Evolutionary conservation across 2,329 filamentous ascomycete species (phyloP).

Genomic region (Didymella lethalis): DNA sequence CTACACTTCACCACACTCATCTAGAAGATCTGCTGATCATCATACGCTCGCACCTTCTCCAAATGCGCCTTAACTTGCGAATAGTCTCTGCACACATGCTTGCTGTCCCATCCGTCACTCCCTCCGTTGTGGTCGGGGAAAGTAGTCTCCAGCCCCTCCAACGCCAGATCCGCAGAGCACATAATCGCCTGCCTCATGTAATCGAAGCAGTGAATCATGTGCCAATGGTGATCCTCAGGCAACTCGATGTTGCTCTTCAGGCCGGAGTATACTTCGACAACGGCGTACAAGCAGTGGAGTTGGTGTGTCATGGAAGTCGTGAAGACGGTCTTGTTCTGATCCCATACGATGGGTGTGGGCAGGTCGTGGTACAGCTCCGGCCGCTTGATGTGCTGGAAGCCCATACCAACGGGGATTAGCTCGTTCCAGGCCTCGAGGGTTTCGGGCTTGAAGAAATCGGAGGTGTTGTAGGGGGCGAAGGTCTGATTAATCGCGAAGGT

Average conservation of each 20-base stretch:
- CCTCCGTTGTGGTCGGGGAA: constrained; percentile 49
- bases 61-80: constrained; percentile 28
- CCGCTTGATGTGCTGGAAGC: constrained; percentile 43
- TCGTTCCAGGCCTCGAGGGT: constrained; percentile 46
- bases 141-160: constrained; percentile 46
- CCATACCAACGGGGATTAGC: constrained; percentile 42
- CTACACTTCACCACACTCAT: neutral
- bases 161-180: constrained; percentile 43
- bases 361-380: constrained; percentile 44
- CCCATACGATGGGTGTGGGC: constrained; percentile 45
- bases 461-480: constrained; percentile 47
- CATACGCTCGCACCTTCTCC: constrained; percentile 44
- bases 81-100: constrained; percentile 39
- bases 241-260: constrained; percentile 36
- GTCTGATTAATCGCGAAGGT: constrained; percentile 48
- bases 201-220: constrained; percentile 51
- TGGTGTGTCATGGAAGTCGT: constrained; percentile 49
- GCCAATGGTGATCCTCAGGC: constrained; percentile 48
- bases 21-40: constrained; percentile 45
- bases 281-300: constrained; percentile 46
- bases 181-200: constrained; percentile 49
- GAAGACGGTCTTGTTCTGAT: constrained; percentile 43
- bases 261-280: constrained; percentile 44
- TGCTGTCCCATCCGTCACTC: constrained; percentile 49
- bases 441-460: constrained; percentile 47